Conservation (phyloP, 371 early-diverging fungal genomes). For the Haplosporangium sp. region DNA sequence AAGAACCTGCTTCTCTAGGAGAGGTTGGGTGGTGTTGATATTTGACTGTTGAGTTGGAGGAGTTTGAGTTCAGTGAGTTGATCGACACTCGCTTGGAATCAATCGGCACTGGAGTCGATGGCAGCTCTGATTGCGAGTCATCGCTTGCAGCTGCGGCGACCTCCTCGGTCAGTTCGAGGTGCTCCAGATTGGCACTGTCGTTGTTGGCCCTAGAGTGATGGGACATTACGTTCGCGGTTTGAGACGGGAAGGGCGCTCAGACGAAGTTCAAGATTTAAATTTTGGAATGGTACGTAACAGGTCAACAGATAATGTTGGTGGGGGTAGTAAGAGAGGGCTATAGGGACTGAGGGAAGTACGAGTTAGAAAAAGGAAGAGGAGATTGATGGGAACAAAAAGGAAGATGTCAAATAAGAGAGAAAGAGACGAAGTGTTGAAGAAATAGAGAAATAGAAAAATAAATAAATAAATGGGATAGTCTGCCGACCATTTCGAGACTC, state of each 20-base stretch:
- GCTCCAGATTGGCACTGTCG: constrained; percentile 52
- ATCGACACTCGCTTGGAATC: constrained; percentile 44
- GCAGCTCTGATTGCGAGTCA: constrained; percentile 7
- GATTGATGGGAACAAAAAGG: too few species aligned
- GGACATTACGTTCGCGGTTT: constrained; percentile 16
- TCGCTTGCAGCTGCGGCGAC: constrained; percentile 7
- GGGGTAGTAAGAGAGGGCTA: background rate
- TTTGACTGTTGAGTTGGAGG: constrained; percentile 40
- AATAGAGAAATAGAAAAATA: background rate
- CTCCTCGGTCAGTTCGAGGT: constrained; percentile 44
- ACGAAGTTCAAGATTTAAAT: too few species aligned
- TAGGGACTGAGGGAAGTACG: background rate
- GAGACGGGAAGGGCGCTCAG: too few species aligned
- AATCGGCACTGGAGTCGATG: constrained; percentile 1
- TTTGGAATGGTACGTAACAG: too few species aligned
- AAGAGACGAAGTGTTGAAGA: constrained; percentile 1
- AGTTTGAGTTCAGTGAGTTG: constrained; percentile 35
- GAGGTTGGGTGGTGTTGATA: constrained; percentile 32
- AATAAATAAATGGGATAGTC: background rate
- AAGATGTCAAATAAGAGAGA: background rate
- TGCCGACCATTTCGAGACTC: too few species aligned
- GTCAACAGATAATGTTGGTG: background rate
- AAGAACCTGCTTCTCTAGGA: constrained; percentile 14
- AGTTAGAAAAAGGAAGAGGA: background rate
- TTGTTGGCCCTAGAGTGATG: constrained; percentile 46